These are phyloP conservation scores for Elongisporangium anandrum DNA, from an alignment of 352 stramenopile genomes.

Conservation along the genomic window DNA sequence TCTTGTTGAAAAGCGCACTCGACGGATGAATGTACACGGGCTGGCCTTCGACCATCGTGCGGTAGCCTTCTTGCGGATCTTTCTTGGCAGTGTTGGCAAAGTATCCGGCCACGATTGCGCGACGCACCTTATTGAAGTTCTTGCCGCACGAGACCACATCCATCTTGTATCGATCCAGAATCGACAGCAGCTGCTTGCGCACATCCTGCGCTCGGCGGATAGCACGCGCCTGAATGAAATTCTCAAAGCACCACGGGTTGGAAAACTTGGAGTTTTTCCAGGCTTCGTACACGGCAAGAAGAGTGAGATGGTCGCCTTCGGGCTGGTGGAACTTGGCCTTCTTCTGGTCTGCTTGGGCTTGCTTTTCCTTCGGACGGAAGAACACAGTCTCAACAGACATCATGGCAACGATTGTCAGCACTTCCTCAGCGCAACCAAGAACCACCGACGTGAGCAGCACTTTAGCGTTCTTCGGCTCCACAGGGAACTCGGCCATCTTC, in stretches of 20 bases:
- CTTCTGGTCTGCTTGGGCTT: constrained; percentile 98
- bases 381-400: constrained; percentile 99
- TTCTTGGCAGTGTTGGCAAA: constrained; percentile 99
- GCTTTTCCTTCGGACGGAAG: constrained; percentile 98
- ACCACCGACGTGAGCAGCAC: constrained; percentile 98
- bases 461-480: constrained; percentile 99
- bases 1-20: constrained; percentile 98
- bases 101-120: constrained; percentile 97
- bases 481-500: constrained; percentile 99
- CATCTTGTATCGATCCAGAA: constrained; percentile 99
- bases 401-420: constrained; percentile 99
- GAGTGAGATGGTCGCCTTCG: constrained; percentile 98
- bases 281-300: constrained; percentile 97
- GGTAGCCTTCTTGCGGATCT: constrained; percentile 98
- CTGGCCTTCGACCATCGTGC: constrained; percentile 97
- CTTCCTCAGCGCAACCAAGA: constrained; percentile 97
- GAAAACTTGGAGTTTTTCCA: constrained; percentile 98
- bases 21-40: constrained; percentile 99
- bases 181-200: constrained; percentile 98
- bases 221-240: constrained; percentile 97
- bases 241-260: constrained; percentile 99
- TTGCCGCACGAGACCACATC: constrained; percentile 96
- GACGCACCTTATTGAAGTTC: constrained; percentile 96
- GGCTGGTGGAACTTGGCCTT: constrained; percentile 99
- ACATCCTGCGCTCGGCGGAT: constrained; percentile 98